These are phyloP conservation scores for Yarrowia sp. DNA, from an alignment of 805 yeast species.

Conservation along the genomic window DNA sequence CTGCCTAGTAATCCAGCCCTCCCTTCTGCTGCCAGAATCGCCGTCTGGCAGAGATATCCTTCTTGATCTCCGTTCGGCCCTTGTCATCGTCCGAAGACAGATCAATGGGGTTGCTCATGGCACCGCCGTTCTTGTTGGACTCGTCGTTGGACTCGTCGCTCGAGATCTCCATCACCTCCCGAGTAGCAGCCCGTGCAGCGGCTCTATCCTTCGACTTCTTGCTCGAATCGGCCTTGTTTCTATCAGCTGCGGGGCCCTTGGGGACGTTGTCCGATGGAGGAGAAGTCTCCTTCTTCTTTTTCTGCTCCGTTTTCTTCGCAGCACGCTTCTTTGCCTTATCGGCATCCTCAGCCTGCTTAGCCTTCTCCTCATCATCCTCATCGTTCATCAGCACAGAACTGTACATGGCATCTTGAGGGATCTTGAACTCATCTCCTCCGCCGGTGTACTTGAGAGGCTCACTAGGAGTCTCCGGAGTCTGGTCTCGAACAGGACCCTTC, in stretches of 20 bases:
- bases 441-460: slow-evolving; percentile 45
- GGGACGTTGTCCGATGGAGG: neutral
- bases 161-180: slow-evolving; percentile 17
- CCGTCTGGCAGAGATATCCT: slow-evolving; percentile 1
- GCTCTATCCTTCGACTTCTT: slow-evolving; percentile 35
- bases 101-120: neutral
- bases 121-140: neutral
- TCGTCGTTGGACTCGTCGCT: neutral
- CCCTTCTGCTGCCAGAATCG: slow-evolving; percentile 23
- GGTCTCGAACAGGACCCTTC: slow-evolving; percentile 67
- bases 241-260: slow-evolving; percentile 13
- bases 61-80: slow-evolving; percentile 2
- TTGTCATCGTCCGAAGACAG: slow-evolving; percentile 5
- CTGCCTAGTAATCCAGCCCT: slow-evolving; percentile 3
- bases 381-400: slow-evolving; percentile 4
- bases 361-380: slow-evolving; percentile 4
- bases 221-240: neutral
- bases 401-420: slow-evolving; percentile 18
- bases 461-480: slow-evolving; percentile 40
- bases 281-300: neutral
- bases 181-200: slow-evolving; percentile 7
- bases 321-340: neutral
- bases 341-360: slow-evolving; percentile 3
- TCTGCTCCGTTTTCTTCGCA: neutral
- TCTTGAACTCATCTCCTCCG: slow-evolving; percentile 2